Evolutionary conservation across 2,329 filamentous ascomycete species (phyloP), one percentile per base, ranked within the genome.

Genomic region (Hypoxylon sp.): DNA sequence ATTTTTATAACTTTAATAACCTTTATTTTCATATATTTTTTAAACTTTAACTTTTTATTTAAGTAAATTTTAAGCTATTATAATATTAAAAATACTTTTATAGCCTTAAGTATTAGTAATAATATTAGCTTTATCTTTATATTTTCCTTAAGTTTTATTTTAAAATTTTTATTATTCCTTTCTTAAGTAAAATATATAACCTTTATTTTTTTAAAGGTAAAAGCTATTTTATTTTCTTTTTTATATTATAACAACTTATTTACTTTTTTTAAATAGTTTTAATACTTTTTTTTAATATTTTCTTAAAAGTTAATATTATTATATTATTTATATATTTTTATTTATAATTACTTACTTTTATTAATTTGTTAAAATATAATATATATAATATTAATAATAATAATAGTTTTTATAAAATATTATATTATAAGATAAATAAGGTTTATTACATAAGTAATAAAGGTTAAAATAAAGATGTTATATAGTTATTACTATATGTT

Each of bases 381-480:
- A 59, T 59, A 59, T 59, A 59, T 50, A 59, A 42, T 39, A 59
- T 59, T 17, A 51, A 29, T 3, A 19, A 59, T 39, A 50, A 42
- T 17, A 13, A 22, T 35, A 42, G 51, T 10, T 19, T 31, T 59
- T 59, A 59, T 37, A 42, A 42, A 2, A 13, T 59, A 19, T 59
- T n/a, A n/a, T n/a, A n/a, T n/a, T n/a, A n/a, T n/a, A n/a, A n/a
- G n/a, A n/a, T n/a, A n/a, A n/a, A n/a, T n/a, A n/a, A n/a, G n/a
- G n/a, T n/a, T n/a, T n/a, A n/a, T n/a, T n/a, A n/a, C n/a, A n/a
- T n/a, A n/a, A n/a, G n/a, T n/a, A n/a, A n/a, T n/a, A n/a, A n/a
- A n/a, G n/a, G n/a, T n/a, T n/a, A n/a, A n/a, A n/a, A n/a, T n/a
- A n/a, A n/a, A n/a, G n/a, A n/a, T n/a, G n/a, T n/a, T n/a, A n/a